Evolutionary conservation across 2,329 filamentous ascomycete species (phyloP), one percentile per base, ranked within the genome.

Genomic region (Calonectria hongkongensis): DNA sequence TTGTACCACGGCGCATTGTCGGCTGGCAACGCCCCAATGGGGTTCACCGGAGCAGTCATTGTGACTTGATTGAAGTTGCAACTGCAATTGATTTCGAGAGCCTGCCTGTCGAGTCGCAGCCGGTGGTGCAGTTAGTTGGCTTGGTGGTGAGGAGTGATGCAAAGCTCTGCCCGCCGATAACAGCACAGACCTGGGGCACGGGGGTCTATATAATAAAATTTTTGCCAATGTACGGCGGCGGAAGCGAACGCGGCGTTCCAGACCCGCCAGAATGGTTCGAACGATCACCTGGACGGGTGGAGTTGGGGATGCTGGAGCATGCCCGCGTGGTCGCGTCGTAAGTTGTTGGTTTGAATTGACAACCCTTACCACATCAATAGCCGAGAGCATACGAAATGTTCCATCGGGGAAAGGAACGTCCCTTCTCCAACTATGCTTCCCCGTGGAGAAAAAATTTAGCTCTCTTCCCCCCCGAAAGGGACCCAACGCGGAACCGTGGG

Each of bases 1-100:
- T 74, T 74, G 47, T 70, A 76, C 75, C 75, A 76, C 3, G 75
- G 68, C 43, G 51, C 50, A 25, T 68, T 68, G n/a, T 72, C 65
- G 30, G 56, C n/a, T 21, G 63, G 54, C 33, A 70, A 8, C 16
- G 27, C 30, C 6, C 56, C 66, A n/a, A 66, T 27, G 30, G 60
- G 54, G 21, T 63, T 66, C 33, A 70, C 36, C 10, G 63, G n/a
- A 21, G 28, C 51, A 47, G 58, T 45, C 71, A 73, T 73, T 58
- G 50, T 66, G 30, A 21, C 7, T n/a, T 16, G 16, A 48, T 48
- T n/a, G 7, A n/a, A 25, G 27, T 21, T 27, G n/a, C 33, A 60
- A 27, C 27, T 25, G 15, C 33, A n/a, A 39, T 33, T 27, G 12
- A 21, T 54, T 18, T 18, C 50, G 33, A 21, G 18, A 36, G 33